Conservation (phyloP, 805 yeast species). For the Kuraishia hungarica region DNA sequence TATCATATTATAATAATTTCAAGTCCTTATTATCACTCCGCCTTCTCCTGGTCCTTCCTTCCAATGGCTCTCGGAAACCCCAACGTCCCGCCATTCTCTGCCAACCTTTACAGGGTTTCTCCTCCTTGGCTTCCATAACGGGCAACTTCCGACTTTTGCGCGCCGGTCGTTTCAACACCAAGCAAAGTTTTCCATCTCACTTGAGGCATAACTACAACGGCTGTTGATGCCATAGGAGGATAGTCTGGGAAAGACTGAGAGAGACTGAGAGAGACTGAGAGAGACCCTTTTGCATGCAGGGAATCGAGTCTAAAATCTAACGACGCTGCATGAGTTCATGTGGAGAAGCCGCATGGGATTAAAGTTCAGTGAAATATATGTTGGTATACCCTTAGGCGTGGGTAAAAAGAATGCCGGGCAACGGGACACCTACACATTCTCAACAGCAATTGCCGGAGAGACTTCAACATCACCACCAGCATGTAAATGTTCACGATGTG, state of each 20-base stretch:
- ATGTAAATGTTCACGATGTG: neutral
- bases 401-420: neutral
- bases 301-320: neutral
- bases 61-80: no score
- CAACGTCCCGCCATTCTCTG: no score
- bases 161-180: neutral
- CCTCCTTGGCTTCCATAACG: neutral
- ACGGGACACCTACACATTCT: no score
- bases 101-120: neutral
- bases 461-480: neutral
- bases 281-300: neutral
- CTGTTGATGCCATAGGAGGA: neutral
- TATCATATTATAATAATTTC: no score
- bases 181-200: neutral
- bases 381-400: neutral
- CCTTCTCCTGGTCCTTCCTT: no score
- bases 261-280: neutral
- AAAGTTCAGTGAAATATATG: neutral
- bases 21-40: no score
- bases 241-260: neutral
- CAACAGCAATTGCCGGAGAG: no score
- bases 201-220: neutral
- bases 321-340: neutral
- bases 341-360: neutral
- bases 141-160: neutral